Evolutionary conservation across 1,284 basidiomycete species (phyloP).

Genomic region (Cutaneotrichosporon sp.): DNA sequence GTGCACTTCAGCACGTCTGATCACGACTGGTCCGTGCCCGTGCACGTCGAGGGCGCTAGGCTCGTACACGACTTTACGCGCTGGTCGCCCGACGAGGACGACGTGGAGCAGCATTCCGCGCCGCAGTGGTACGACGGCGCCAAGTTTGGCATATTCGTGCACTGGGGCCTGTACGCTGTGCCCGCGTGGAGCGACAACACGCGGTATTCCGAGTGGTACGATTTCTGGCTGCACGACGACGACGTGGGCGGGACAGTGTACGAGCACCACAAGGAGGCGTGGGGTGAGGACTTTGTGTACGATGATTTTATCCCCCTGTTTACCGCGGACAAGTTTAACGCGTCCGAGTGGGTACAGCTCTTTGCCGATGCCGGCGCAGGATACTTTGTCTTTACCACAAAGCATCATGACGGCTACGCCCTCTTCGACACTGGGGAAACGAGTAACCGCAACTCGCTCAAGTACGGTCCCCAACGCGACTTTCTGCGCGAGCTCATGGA

Average conservation of each 20-base stretch:
- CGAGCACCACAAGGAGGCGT: constrained; percentile 54
- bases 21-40: background rate
- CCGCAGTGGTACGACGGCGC: constrained; percentile 13
- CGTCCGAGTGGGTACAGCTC: constrained; percentile 56
- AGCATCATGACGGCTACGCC: constrained; percentile 50
- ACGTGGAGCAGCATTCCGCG: constrained; percentile 6
- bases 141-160: constrained; percentile 52
- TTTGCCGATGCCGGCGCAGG: constrained; percentile 57
- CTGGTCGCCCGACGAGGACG: constrained; percentile 10
- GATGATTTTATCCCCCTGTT: constrained; percentile 59
- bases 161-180: constrained; percentile 58
- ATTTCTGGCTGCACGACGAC: constrained; percentile 32
- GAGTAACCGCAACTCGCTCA: constrained; percentile 53
- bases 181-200: constrained; percentile 32
- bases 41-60: background rate
- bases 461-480: constrained; percentile 55
- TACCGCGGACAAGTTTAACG: constrained; percentile 54
- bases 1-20: background rate
- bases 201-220: constrained; percentile 58
- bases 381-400: constrained; percentile 59
- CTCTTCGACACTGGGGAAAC: constrained; percentile 51
- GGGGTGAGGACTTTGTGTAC: constrained; percentile 53
- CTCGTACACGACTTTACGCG: constrained; percentile 13
- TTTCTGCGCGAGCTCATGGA: constrained; percentile 55
- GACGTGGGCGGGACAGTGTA: constrained; percentile 49